Evolutionary conservation across 768 basidiomycete species (phyloP), one percentile per base, ranked within the genome.

Genomic region (Pleurotus djamor): DNA sequence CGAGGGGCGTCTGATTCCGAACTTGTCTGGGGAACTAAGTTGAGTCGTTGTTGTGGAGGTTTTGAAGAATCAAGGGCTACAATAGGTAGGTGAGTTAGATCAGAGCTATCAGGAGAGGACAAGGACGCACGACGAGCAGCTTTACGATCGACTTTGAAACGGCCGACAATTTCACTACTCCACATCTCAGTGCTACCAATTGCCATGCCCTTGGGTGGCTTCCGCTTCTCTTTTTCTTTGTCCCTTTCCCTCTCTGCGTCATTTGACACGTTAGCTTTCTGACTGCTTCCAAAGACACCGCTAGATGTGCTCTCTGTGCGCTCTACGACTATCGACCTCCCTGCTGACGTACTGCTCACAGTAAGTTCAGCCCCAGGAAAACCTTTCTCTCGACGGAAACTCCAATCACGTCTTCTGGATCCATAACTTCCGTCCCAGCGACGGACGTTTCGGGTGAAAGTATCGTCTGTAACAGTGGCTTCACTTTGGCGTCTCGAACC

Each of bases 1-100:
- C 59, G 64, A 28, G 21, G 21, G 48, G 66, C 65, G 41, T 69
- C 70, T n/a, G 74, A 70, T 60, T 74, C 81, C 0, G 79, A 79
- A 61, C 82, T 84, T 28, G 78, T 74, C 57, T 84, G 76, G 59
- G 84, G 84, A 6, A 78, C 77, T 45, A 90, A 75, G 52, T 84
- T 83, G 21, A 92, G 74, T 17, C 91, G 86, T 63, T 91, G 89
- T 59, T 89, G 88, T 7, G 80, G 79, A 12, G 80, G 81, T 69
- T 88, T 87, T 45, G 76, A 69, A 14, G 83, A 74, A 65, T 86
- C 82, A 21, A 77, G 68, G 43, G 76, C 81, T 81, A 60, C 51
- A 37, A 59, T 37, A 41, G 43, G 37, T 21, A 41, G 38, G 41
- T 17, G 44, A 43, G n/a, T 48, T 44, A 45, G 36, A 57, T 55